Evolutionary conservation across 2,329 filamentous ascomycete genomes (phyloP), one percentile per base, ranked within the genome.

Genomic region (Gnomoniopsis sp.): DNA sequence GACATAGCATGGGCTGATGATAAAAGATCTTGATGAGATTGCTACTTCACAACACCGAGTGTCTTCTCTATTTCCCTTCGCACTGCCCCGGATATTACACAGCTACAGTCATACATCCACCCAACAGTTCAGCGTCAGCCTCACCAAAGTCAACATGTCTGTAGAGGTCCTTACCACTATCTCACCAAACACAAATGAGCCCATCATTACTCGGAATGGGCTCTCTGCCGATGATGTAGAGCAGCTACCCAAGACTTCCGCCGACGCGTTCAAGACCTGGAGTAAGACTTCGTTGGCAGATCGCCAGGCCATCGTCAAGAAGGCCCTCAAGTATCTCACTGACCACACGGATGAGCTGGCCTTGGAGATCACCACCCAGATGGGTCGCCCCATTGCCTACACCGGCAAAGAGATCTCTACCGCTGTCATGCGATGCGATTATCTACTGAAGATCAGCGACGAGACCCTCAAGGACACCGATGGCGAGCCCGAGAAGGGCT

Each of bases 341-440:
- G 82, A 86, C 52, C 87, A 86, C 71, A 84, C 92, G 72, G 88
- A 95, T 85, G 89, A 87, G 62, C 80, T 98, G 36, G 92, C 89
- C 6, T 82, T 85, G 65, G 93, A 97, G 72, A 77, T 98, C 60
- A 97, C 93, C 0, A 88, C 91, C 71, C 93, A 98, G 77, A 98
- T 98, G 93, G 93, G 93, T 46, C 84, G 93, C 21, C 93, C 93
- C 36, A 96, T 97, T 68, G 84, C 89, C 41, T 97, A 93, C 72
- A 90, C 90, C 0, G 87, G 83, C 49, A 91, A 87, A 65, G 93
- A 98, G 77, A 82, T 98, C 65, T 77, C 85, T 33, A 98, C 93
- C 17, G 93, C 93, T 8, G 84, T 96, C 64, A 90, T 89, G 76
- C 85, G 93, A 63, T 90, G 88, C 64, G 87, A 96, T 69, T 96